phyloP scores from a whole-genome alignment of 2,329 filamentous ascomycete species.

The Tolypocladium paradoxum region DNA sequence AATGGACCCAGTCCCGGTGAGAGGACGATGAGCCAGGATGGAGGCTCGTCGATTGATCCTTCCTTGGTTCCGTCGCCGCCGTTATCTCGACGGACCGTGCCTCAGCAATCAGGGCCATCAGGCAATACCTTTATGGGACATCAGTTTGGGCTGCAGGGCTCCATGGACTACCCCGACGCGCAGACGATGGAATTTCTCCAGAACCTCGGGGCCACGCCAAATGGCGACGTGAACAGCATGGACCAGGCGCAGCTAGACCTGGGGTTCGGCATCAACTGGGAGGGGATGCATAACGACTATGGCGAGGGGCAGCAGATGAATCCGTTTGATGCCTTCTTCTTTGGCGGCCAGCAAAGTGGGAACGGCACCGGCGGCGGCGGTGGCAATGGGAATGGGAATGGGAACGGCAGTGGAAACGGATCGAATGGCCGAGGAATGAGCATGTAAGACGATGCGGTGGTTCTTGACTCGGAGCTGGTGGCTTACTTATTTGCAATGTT shows the following conservation, averaged over 20 bases:
- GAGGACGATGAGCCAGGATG: conserved; percentile 16
- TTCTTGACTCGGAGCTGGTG: neutral
- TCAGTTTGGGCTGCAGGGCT: conserved; percentile 21
- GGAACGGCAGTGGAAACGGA: neutral
- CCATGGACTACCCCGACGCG: conserved; percentile 33
- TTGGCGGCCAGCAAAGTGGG: conserved; percentile 40
- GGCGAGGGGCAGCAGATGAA: conserved; percentile 52
- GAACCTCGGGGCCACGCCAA: conserved; percentile 25
- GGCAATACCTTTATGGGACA: conserved; percentile 20
- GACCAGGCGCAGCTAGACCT: conserved; percentile 48
- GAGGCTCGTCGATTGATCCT: conserved; percentile 24
- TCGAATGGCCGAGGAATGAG: neutral
- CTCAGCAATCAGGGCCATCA: conserved; percentile 18
- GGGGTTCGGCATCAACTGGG: conserved; percentile 56
- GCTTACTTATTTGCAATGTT: neutral
- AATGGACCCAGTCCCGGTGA: conserved; percentile 20
- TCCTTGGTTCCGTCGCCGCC: conserved; percentile 34
- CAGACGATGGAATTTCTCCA: conserved; percentile 45
- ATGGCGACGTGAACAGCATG: conserved; percentile 19
- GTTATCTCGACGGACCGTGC: conserved; percentile 24
- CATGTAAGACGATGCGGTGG: neutral
- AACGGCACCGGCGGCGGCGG: conserved; percentile 15
- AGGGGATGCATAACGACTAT: conserved; percentile 52
- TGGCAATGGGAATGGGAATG: neutral
- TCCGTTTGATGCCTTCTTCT: conserved; percentile 65